phyloP scores from a whole-genome alignment of 2,329 filamentous ascomycete genomes.

The Juglanconis sp. region DNA sequence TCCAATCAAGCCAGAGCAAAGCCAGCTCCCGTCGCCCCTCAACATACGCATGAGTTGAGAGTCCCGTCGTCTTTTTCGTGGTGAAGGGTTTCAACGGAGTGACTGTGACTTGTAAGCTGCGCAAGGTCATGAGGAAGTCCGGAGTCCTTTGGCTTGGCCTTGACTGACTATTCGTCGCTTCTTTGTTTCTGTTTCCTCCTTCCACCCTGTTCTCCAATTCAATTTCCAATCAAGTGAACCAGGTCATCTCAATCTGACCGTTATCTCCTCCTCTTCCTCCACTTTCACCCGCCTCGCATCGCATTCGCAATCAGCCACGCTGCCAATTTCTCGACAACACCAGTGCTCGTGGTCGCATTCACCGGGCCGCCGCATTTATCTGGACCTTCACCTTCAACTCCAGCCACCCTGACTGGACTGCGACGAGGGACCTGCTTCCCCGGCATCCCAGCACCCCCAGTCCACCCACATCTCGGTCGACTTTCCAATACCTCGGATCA shows the following conservation, averaged over 20 bases:
- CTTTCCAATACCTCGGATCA: constrained; percentile 10
- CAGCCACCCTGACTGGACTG: neutral
- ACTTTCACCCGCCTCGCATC: neutral
- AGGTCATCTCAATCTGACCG: neutral
- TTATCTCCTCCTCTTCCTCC: neutral
- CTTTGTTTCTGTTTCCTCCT: neutral
- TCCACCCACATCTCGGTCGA: constrained; percentile 5
- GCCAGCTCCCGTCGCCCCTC: constrained; percentile 17
- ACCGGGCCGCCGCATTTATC: neutral
- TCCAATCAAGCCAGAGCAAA: constrained; percentile 10
- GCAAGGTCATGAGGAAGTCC: too few relatives aligned
- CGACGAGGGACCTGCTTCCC: neutral
- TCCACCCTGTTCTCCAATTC: constrained; percentile 4
- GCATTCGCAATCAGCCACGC: neutral
- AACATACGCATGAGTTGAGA: neutral
- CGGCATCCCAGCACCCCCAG: neutral
- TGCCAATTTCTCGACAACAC: neutral
- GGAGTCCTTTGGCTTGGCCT: neutral
- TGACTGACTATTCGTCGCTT: neutral
- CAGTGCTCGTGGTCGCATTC: neutral
- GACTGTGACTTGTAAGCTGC: too few relatives aligned
- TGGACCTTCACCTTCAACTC: neutral
- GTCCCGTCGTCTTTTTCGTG: too few relatives aligned
- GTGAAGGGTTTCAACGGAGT: too few relatives aligned
- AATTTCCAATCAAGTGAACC: constrained; percentile 1